Conservation (phyloP, 2,329 filamentous ascomycete genomes). For the Colletotrichum echinochloae region DNA sequence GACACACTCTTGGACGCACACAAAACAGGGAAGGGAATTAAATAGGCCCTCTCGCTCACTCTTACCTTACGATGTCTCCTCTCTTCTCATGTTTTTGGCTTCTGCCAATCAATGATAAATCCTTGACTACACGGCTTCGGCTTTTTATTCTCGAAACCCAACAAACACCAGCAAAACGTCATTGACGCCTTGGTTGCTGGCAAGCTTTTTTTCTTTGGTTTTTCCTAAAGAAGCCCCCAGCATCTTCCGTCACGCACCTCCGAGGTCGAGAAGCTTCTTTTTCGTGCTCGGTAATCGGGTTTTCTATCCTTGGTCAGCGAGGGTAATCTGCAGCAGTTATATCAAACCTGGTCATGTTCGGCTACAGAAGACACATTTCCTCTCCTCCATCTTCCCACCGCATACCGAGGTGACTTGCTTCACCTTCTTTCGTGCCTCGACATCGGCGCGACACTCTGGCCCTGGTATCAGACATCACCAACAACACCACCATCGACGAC, state of each 20-base stretch:
- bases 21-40: constrained; percentile 31
- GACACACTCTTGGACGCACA: no score
- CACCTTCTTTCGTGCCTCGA: constrained; percentile 60
- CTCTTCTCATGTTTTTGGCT: constrained; percentile 51
- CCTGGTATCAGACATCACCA: constrained; percentile 41
- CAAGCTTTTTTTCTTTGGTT: constrained; percentile 31
- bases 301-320: constrained; percentile 43
- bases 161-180: not conserved
- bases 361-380: constrained; percentile 64
- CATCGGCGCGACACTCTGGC: constrained; percentile 55
- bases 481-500: constrained; percentile 31
- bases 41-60: constrained; percentile 44
- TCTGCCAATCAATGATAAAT: constrained; percentile 51
- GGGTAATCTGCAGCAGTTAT: constrained; percentile 52
- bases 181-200: constrained; percentile 42
- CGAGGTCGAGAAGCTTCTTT: constrained; percentile 42
- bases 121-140: constrained; percentile 43
- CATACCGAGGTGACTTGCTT: constrained; percentile 71
- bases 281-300: constrained; percentile 47
- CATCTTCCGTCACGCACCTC: constrained; percentile 45
- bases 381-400: constrained; percentile 70
- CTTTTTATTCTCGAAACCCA: constrained; percentile 40
- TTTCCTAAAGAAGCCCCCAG: constrained; percentile 45
- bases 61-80: constrained; percentile 39
- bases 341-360: constrained; percentile 64